Evolutionary conservation across 2,329 filamentous ascomycete species (phyloP).

Genomic region (Kalmusia sp.): DNA sequence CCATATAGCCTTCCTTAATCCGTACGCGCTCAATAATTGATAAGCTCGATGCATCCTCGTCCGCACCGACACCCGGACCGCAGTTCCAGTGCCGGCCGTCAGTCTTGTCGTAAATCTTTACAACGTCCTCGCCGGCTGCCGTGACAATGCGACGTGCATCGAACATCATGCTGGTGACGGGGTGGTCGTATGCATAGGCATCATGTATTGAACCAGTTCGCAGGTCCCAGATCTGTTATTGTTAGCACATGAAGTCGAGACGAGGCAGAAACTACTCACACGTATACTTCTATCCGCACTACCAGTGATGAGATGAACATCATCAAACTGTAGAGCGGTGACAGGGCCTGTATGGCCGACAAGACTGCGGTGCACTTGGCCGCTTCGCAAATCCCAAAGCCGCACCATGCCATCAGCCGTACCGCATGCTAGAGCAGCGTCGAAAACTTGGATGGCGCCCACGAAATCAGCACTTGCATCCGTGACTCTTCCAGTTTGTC

Average conservation of each 20-base stretch:
- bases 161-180: conserved; percentile 97
- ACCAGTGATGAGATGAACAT: conserved; percentile 91
- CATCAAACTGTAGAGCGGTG: conserved; percentile 94
- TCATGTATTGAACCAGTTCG: conserved; percentile 95
- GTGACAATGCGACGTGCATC: conserved; percentile 87
- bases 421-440: conserved; percentile 92
- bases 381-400: conserved; percentile 94
- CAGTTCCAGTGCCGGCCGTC: conserved; percentile 97
- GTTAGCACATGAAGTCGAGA: conserved; percentile 23
- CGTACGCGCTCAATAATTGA: conserved; percentile 78
- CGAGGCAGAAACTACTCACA: conserved; percentile 64
- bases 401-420: conserved; percentile 98
- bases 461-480: conserved; percentile 86
- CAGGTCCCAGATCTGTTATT: conserved; percentile 92
- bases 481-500: conserved; percentile 70
- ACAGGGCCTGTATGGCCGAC: conserved; percentile 96
- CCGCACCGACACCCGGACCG: conserved; percentile 75
- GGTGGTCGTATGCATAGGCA: conserved; percentile 92
- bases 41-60: conserved; percentile 66
- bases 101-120: conserved; percentile 98
- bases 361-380: conserved; percentile 94
- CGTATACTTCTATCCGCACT: conserved; percentile 91
- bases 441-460: conserved; percentile 92
- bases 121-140: conserved; percentile 89
- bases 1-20: conserved; percentile 91